Percentiles rank a stretch among this genome's conserved stretches.
Evolutionary conservation across 2,329 filamentous ascomycete species (phyloP).

Genomic region (Cladophialophora bantiana): DNA sequence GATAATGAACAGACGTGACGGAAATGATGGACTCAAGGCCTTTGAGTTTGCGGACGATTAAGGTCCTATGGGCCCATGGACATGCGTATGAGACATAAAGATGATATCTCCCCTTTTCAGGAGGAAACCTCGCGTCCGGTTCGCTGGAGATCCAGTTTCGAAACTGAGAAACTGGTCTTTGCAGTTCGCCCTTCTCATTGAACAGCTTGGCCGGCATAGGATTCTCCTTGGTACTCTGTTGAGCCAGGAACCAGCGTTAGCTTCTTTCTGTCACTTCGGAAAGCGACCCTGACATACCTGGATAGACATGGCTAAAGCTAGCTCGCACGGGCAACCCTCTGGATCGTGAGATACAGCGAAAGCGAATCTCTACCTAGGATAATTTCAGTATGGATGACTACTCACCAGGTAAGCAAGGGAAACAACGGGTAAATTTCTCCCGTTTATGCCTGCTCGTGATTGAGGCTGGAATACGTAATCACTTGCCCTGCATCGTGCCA

Average conservation of each 20-base stretch:
- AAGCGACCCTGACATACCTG: constrained; percentile 5
- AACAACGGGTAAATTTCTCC: neutral
- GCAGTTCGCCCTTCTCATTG: constrained; percentile 84
- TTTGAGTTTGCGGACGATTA: constrained; percentile 58
- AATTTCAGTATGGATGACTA: neutral
- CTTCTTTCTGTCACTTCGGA: neutral
- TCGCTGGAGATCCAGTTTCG: constrained; percentile 78
- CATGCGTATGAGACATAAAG: constrained; percentile 93
- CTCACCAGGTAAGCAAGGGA: neutral
- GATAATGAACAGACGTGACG: constrained; percentile 83
- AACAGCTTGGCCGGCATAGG: constrained; percentile 72
- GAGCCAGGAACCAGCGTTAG: neutral
- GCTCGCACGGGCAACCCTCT: neutral
- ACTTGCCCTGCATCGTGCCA: neutral
- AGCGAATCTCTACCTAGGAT: neutral
- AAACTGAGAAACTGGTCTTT: constrained; percentile 82
- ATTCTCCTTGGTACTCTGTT: constrained; percentile 68
- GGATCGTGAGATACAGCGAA: neutral
- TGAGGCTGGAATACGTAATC: neutral
- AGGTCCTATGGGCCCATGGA: constrained; percentile 72
- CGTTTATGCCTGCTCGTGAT: neutral
- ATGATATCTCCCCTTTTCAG: constrained; percentile 89
- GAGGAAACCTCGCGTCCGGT: constrained; percentile 74
- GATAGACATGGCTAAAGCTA: constrained; percentile 9
- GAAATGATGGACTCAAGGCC: constrained; percentile 59